Percentiles rank a stretch among this genome's conserved stretches.
These are phyloP conservation scores for Phialophora chinensis DNA, from an alignment of 2,329 filamentous ascomycete species.

Conservation along the genomic window DNA sequence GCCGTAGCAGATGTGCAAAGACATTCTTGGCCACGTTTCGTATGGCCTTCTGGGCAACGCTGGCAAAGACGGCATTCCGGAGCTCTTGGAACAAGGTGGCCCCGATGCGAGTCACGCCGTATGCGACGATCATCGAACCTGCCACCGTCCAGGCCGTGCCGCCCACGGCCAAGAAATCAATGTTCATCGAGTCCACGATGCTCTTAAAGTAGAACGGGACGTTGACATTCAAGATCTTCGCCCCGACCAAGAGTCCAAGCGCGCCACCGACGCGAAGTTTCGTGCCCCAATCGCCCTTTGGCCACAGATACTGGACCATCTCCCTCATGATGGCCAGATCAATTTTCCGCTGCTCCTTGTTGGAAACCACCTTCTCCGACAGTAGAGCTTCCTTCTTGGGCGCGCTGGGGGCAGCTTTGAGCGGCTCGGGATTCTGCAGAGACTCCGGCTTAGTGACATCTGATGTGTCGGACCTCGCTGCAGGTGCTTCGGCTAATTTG, in stretches of 20 bases:
- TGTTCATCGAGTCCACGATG: slow-evolving; percentile 97
- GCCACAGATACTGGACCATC: slow-evolving; percentile 96
- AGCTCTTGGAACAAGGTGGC: slow-evolving; percentile 91
- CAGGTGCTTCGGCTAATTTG: slow-evolving; percentile 26
- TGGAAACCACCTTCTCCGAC: slow-evolving; percentile 67
- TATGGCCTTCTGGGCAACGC: slow-evolving; percentile 95
- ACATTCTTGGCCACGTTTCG: slow-evolving; percentile 88
- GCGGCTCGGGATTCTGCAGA: slow-evolving; percentile 28
- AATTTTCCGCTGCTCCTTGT: slow-evolving; percentile 89
- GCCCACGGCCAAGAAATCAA: slow-evolving; percentile 85
- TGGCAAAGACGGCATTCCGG: slow-evolving; percentile 94
- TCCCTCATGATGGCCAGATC: slow-evolving; percentile 99
- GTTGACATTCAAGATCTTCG: slow-evolving; percentile 96
- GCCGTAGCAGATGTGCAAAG: slow-evolving; percentile 83
- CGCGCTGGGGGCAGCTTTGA: slow-evolving; percentile 40
- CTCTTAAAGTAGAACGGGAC: slow-evolving; percentile 99
- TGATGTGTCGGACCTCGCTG: slow-evolving; percentile 23
- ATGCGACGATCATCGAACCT: slow-evolving; percentile 86
- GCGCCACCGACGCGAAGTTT: slow-evolving; percentile 84
- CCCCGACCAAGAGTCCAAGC: slow-evolving; percentile 81
- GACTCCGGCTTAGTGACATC: slow-evolving; percentile 36
- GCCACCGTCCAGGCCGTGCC: slow-evolving; percentile 88
- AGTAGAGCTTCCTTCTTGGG: slow-evolving; percentile 64
- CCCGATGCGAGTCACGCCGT: slow-evolving; percentile 85
- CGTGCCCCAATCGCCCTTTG: slow-evolving; percentile 81